Percentiles rank a stretch among this genome's conserved stretches.
Evolutionary conservation across 805 yeast genomes (phyloP).

Genomic region (Ogataea paraovalis): DNA sequence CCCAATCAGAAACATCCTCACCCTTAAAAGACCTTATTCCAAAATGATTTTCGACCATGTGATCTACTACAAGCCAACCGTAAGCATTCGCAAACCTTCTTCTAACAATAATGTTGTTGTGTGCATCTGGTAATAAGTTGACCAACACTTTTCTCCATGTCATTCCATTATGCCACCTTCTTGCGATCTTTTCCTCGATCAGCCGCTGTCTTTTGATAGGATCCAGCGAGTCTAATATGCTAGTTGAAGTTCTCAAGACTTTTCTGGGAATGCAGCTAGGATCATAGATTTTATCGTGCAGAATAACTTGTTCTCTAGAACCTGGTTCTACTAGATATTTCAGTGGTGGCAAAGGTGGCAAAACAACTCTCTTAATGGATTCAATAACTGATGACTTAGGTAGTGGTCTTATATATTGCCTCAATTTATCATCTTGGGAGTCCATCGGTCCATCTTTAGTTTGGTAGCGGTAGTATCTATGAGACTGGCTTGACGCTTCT

Average conservation of each 20-base stretch:
- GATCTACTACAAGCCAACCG: constrained; percentile 93
- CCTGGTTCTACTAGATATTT: constrained; percentile 66
- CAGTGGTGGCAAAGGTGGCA: constrained; percentile 76
- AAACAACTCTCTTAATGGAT: constrained; percentile 70
- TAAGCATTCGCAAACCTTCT: constrained; percentile 87
- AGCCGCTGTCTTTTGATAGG: constrained; percentile 40
- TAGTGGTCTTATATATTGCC: constrained; percentile 26
- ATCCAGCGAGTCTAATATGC: constrained; percentile 23
- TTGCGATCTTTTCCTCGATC: constrained; percentile 76
- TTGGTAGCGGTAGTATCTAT: constrained; percentile 30
- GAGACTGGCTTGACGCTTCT: constrained; percentile 7
- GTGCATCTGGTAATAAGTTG: constrained; percentile 86
- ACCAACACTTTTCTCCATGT: constrained; percentile 91
- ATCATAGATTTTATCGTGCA: constrained; percentile 79
- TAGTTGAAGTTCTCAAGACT: constrained; percentile 26
- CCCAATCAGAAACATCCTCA: constrained; percentile 21
- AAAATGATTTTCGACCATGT: constrained; percentile 69
- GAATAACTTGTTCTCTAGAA: constrained; percentile 54
- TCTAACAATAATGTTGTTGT: constrained; percentile 86
- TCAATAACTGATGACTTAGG: constrained; percentile 76
- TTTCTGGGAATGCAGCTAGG: constrained; percentile 45
- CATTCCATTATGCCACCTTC: constrained; percentile 81
- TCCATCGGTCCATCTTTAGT: constrained; percentile 16
- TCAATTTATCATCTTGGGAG: constrained; percentile 9
- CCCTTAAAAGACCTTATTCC: constrained; percentile 19